Percentiles rank a stretch among this genome's conserved stretches.
Evolutionary conservation across 768 basidiomycete species (phyloP).

Genomic region (Agrocybe chaxingu): DNA sequence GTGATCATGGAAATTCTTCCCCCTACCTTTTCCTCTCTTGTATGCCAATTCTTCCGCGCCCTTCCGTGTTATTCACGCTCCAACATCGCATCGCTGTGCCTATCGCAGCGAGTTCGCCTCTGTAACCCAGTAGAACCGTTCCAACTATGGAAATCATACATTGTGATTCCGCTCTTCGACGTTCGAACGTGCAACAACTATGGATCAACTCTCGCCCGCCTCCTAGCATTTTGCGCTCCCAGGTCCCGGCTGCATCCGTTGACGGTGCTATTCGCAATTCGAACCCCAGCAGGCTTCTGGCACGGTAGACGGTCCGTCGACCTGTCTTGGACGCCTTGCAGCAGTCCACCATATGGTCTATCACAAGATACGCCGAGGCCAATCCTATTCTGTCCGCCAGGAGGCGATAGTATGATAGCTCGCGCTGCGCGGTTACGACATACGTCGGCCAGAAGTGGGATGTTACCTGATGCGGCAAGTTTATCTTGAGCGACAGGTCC

Average conservation of each 20-base stretch:
- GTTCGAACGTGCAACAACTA: too few relatives aligned
- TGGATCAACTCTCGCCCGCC: too few relatives aligned
- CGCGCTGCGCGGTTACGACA: too few relatives aligned
- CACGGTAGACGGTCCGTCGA: background rate
- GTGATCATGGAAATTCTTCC: constrained; percentile 11
- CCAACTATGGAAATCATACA: constrained; percentile 13
- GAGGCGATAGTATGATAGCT: too few relatives aligned
- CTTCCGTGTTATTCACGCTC: constrained; percentile 2
- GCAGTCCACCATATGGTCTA: background rate
- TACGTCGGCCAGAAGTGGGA: too few relatives aligned
- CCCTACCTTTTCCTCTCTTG: constrained; percentile 3
- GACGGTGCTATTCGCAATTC: background rate
- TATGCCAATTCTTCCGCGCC: constrained; percentile 2
- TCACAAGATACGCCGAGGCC: too few relatives aligned
- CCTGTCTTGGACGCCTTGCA: background rate
- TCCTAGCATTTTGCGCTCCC: background rate
- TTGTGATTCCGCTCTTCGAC: constrained; percentile 4
- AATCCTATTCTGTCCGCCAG: too few relatives aligned
- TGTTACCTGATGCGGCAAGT: too few relatives aligned
- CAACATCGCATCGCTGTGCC: constrained; percentile 10
- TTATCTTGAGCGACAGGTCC: too few relatives aligned
- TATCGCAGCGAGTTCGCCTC: constrained; percentile 11
- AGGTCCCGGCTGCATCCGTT: too few relatives aligned
- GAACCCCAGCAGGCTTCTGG: background rate
- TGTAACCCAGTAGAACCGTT: constrained; percentile 8